Evolutionary conservation across 139 green algal species (phyloP).

Genomic region (Yamagishiella unicocca): DNA sequence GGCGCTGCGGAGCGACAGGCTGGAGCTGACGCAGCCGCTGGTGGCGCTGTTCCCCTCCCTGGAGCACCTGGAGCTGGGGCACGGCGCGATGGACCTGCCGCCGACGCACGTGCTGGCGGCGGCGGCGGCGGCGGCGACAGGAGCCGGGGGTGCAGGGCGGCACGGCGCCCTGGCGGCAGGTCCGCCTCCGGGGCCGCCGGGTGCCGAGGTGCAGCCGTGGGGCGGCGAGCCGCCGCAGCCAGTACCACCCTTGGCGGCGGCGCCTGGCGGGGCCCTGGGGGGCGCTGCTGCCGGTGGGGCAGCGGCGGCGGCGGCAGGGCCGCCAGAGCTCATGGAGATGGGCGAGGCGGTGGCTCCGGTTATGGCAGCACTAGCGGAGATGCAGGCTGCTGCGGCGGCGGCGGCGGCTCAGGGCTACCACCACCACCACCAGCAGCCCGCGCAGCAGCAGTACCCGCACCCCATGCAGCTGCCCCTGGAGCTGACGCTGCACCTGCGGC

Average conservation of each 20-base stretch:
- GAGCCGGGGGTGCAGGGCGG: neutral
- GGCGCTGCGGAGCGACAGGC: slow-evolving; percentile 32
- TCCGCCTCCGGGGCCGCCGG: neutral
- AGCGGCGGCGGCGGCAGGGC: neutral
- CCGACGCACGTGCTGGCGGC: neutral
- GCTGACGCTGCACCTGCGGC: slow-evolving; percentile 42
- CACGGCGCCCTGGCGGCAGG: neutral
- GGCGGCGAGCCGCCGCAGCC: too few relatives aligned
- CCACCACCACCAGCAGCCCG: neutral
- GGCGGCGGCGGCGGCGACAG: slow-evolving; percentile 3
- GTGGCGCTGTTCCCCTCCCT: slow-evolving; percentile 22
- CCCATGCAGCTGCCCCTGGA: slow-evolving; percentile 3
- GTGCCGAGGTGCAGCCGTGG: neutral
- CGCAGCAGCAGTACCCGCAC: neutral
- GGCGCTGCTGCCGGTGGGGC: neutral
- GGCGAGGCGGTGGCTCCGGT: neutral
- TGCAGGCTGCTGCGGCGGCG: neutral
- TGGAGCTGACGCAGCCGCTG: slow-evolving; percentile 41
- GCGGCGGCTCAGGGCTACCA: neutral
- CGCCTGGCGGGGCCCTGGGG: neutral
- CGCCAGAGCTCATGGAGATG: neutral
- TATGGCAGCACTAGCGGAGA: neutral
- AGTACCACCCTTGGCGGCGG: too few relatives aligned
- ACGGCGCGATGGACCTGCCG: neutral
- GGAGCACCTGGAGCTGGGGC: slow-evolving; percentile 28